Conservation (phyloP, 1,284 basidiomycete species). For the Fomitopsis palustris region DNA sequence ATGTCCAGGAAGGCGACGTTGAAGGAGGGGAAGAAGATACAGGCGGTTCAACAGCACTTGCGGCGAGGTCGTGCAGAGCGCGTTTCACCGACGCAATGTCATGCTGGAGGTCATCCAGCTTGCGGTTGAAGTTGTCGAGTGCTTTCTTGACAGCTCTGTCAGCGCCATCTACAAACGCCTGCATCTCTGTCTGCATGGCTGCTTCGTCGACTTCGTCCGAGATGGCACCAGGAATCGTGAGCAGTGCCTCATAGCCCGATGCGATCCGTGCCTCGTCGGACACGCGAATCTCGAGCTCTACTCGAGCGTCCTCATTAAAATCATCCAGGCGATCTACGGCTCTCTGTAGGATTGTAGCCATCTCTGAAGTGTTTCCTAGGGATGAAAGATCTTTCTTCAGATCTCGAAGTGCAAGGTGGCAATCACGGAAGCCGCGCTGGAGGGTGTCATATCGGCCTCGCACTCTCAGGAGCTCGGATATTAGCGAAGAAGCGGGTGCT, state of each 20-base stretch:
- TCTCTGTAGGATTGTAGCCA: slow-evolving; percentile 41
- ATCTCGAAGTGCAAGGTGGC: slow-evolving; percentile 59
- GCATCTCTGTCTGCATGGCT: slow-evolving; percentile 50
- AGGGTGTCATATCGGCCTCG: slow-evolving; percentile 58
- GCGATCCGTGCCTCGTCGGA: slow-evolving; percentile 74
- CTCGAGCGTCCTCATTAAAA: slow-evolving; percentile 79
- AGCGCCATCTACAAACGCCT: slow-evolving; percentile 57
- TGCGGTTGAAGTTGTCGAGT: slow-evolving; percentile 47
- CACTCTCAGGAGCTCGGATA: slow-evolving; percentile 41
- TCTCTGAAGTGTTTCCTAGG: slow-evolving; percentile 15
- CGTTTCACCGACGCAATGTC: slow-evolving; percentile 71
- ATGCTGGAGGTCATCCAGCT: slow-evolving; percentile 76
- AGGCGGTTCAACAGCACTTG: slow-evolving; percentile 13
- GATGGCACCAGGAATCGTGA: slow-evolving; percentile 56
- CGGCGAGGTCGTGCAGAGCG: slow-evolving; percentile 43
- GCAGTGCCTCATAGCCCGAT: slow-evolving; percentile 70
- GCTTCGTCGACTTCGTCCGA: slow-evolving; percentile 29
- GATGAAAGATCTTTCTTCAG: slow-evolving; percentile 41
- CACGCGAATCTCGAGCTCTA: slow-evolving; percentile 82
- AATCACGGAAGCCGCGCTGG: slow-evolving; percentile 64
- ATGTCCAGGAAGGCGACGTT: slow-evolving; percentile 43
- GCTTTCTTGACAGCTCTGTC: slow-evolving; percentile 49
- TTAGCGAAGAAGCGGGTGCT: slow-evolving; percentile 20
- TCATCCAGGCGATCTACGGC: slow-evolving; percentile 72
- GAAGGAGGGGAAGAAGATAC: slow-evolving; percentile 11